Conservation (phyloP, 2,329 filamentous ascomycete species). For the Chrysosporium keratinophilum region DNA sequence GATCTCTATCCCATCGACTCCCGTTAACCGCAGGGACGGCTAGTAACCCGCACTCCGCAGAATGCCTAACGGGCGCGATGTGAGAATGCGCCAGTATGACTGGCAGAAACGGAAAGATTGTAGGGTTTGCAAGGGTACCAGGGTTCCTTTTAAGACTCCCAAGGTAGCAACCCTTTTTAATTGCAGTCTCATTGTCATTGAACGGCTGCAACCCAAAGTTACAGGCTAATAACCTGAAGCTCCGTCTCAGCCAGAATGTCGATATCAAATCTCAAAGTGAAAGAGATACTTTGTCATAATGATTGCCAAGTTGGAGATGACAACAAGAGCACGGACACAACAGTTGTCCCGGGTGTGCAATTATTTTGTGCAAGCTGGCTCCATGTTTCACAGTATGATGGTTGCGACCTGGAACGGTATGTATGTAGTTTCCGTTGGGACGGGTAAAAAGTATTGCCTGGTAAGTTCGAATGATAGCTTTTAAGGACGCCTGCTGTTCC, state of each 20-base stretch:
- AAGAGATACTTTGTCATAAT: background rate
- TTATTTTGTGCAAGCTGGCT: no score
- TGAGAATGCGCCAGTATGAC: background rate
- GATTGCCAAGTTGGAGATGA: no score
- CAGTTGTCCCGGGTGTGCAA: no score
- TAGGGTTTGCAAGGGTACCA: constrained; percentile 1
- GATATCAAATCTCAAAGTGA: background rate
- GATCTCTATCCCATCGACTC: background rate
- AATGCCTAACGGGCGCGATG: background rate
- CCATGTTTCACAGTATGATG: no score
- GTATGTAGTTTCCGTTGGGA: no score
- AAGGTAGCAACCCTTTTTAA: background rate
- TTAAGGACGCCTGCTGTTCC: no score
- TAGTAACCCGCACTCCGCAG: background rate
- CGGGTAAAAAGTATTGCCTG: no score
- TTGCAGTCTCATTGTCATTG: constrained; percentile 2
- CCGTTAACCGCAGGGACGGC: background rate
- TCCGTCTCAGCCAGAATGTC: background rate
- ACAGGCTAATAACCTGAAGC: background rate
- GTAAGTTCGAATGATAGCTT: no score
- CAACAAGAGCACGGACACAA: no score
- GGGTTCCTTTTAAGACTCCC: background rate
- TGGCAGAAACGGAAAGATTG: background rate
- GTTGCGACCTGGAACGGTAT: no score
- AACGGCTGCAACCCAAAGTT: background rate